Base-by-base conservation (phyloP, 495 filamentous ascomycete species). In the Penicillium lagena region DNA sequence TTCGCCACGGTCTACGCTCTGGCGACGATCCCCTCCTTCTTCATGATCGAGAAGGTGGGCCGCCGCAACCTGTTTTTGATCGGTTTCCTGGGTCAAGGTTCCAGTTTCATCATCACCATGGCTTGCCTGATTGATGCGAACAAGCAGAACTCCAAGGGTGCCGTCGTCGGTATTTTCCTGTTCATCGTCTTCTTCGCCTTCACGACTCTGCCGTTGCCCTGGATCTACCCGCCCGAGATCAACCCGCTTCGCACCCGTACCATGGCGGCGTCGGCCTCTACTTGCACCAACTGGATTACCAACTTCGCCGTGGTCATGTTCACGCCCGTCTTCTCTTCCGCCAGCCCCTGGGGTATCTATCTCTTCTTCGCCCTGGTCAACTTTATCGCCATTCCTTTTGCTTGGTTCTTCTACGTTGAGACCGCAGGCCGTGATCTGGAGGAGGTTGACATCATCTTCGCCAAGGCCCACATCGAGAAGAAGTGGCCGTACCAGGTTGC, bases 1-100 rank as follows among this genome's bases (percentile, higher is more conserved):
- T 90, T 88, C 68, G 83, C 87, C 72, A 75, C 88, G 15, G 80
- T 90, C 29, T 91, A 94, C 58, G 71, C 83, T 11, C 77, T 89
- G 46, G 22, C 73, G 1, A 65, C 65, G 14, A 67, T 65, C 42
- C 61, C 62, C 9, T 67, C 65, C 0, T 90, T 85, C 83, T 90
- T 89, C 65, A 65, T 68, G 59, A 81, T 90, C 43, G 86, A 90
- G 70, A 76, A 74, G 12, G 78, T 82, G 30, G 86, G 86, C 17
- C 76, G 86, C 9, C 76, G 86, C 10, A 84, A 86, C 42, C 68
- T 90, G 29, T 88, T 84, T 64, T 60, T 89, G 4, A 74, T 71
- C 39, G 86, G 86, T 27, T 82, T 80, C 27, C 46, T 84, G 9
- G 86, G 86, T 0, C 66, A 70, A 45, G 64, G 66, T 56, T 54